Base-by-base conservation (phyloP, 495 filamentous ascomycete species). In the Stereocaulon alpinum region DNA sequence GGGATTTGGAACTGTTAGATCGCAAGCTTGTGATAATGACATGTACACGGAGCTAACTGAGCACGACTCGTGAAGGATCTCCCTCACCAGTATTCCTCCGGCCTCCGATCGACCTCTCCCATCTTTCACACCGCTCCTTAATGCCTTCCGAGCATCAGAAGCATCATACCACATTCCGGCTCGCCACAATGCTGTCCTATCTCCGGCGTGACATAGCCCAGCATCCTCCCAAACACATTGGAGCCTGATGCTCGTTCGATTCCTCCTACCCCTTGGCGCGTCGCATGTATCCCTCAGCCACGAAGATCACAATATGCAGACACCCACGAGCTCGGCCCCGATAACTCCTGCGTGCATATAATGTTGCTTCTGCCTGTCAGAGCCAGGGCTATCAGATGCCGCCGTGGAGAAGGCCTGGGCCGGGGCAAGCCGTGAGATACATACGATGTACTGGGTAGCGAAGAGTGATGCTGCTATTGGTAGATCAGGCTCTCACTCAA, bases 231-330 rank as follows among this genome's bases (percentile, higher is more conserved):
- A n/a, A 56, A 45, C 29, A 56, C 41, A 18, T 42, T 56, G 37
- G 29, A 56, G 40, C 12, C 40, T 18, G 53, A 56, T 15, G 18
- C 29, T 4, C 4, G 29, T 53, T 29, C 50, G 11, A 20, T 41
- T 6, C 30, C 65, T 63, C 37, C 55, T 67, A 20, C 37, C 63
- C 30, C 60, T 51, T 1, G 45, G 55, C 24, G 65, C 65, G 20
- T 61, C 65, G 3, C 61, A 65, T 52, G 30, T 59, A 49, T 66
- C 64, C 52, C 61, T 67, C 47, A 63, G 44, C 55, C 63, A 65
- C 51, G 30, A 51, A 60, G 32, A 65, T 63, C 34, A 37, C 65
- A 60, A 18, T 67, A 43, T 40, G 56, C 40, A 51, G 63, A 63
- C 56, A 63, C 48, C 49, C 65, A 66, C 64, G 29, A 6, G 0